phyloP scores from a whole-genome alignment of 2,329 filamentous ascomycete species.

The Phaeomoniella chlamydospora region DNA sequence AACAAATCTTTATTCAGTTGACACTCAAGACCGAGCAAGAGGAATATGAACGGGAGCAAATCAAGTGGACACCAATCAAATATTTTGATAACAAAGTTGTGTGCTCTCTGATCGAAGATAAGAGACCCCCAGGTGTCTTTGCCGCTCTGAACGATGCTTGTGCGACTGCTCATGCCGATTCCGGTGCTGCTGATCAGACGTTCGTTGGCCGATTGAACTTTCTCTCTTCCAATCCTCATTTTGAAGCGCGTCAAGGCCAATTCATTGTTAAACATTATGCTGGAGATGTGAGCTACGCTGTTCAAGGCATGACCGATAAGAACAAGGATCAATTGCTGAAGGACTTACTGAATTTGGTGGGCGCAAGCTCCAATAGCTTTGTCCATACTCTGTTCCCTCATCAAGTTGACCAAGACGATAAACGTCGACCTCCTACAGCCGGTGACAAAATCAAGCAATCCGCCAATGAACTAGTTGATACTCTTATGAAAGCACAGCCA shows the following conservation, averaged over 20 bases:
- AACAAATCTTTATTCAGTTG: conserved; percentile 97
- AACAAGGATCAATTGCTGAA: conserved; percentile 97
- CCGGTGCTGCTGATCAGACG: conserved; percentile 82
- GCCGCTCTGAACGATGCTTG: conserved; percentile 95
- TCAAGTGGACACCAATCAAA: conserved; percentile 97
- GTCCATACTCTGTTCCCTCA: conserved; percentile 81
- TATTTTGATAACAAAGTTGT: conserved; percentile 99
- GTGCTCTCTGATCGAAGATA: conserved; percentile 89
- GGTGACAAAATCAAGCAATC: conserved; percentile 93
- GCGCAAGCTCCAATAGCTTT: conserved; percentile 70
- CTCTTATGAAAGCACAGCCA: conserved; percentile 91
- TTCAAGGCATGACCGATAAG: conserved; percentile 97
- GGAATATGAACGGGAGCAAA: conserved; percentile 89
- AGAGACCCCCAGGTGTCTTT: conserved; percentile 80
- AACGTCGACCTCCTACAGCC: conserved; percentile 81
- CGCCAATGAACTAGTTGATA: conserved; percentile 86
- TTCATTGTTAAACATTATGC: conserved; percentile 99
- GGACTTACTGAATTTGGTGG: conserved; percentile 77
- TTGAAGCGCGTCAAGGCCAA: conserved; percentile 81
- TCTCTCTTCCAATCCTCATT: conserved; percentile 73
- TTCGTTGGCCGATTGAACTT: conserved; percentile 90
- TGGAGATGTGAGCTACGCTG: conserved; percentile 85
- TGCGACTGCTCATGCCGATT: conserved; percentile 94
- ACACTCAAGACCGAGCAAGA: conserved; percentile 95
- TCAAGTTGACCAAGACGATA: conserved; percentile 90